Conservation (phyloP, 2,329 filamentous ascomycete genomes). For the Trichothecium sympodiale region DNA sequence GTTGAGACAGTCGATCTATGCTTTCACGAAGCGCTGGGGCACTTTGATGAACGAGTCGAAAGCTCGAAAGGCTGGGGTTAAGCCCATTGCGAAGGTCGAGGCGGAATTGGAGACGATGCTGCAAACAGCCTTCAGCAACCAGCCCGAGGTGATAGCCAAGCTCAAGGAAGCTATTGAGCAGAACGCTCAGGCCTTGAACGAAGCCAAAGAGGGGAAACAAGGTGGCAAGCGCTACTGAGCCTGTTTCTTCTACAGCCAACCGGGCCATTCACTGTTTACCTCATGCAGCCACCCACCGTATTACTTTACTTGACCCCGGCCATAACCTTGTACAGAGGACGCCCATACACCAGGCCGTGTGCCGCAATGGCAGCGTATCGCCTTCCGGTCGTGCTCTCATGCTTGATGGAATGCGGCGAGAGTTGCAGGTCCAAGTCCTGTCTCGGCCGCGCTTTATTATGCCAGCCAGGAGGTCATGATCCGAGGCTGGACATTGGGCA, state of each 20-base stretch:
- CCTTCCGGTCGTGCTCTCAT: no score
- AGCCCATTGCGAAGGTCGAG: conserved; percentile 40
- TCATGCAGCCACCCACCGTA: no score
- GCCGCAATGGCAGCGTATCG: no score
- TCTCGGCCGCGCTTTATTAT: no score
- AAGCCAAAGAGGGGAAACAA: conserved; percentile 25
- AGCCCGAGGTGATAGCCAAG: conserved; percentile 47
- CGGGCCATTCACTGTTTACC: no score
- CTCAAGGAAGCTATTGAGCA: conserved; percentile 50
- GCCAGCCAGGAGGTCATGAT: no score
- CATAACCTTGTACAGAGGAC: no score
- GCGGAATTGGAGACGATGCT: conserved; percentile 46
- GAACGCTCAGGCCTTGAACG: conserved; percentile 41
- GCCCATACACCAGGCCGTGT: no score
- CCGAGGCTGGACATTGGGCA: no score
- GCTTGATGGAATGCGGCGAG: no score
- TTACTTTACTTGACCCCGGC: no score
- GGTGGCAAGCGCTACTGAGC: conserved; percentile 18
- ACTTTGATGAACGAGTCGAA: conserved; percentile 37
- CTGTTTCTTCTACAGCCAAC: background rate
- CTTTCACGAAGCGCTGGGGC: conserved; percentile 51
- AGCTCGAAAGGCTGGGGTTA: conserved; percentile 34
- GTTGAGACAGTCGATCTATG: conserved; percentile 49
- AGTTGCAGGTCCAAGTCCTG: no score
- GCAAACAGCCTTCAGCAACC: conserved; percentile 44